phyloP scores from a whole-genome alignment of 768 basidiomycete species.

The Agaricus subrufescens region DNA sequence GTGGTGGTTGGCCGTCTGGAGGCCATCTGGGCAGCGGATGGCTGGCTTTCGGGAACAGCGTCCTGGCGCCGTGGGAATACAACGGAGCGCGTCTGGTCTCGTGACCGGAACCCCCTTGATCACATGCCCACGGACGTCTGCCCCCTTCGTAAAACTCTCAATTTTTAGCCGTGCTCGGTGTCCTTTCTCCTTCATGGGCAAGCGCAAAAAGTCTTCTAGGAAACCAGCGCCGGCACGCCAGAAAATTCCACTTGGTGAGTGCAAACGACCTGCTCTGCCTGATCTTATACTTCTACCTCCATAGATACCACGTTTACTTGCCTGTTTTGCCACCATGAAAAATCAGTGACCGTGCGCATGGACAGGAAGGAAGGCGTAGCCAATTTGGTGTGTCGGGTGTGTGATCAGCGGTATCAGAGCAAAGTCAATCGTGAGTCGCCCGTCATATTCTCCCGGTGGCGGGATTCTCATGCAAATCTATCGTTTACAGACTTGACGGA shows the following conservation, averaged over 20 bases:
- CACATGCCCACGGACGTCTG: not conserved
- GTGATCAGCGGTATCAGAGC: conserved; percentile 84
- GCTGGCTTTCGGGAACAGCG: not conserved
- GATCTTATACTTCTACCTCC: not conserved
- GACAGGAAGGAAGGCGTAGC: conserved; percentile 85
- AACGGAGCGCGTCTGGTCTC: conserved; percentile 23
- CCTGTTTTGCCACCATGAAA: conserved; percentile 87
- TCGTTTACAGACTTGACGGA: conserved; percentile 67
- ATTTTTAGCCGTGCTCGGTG: not conserved
- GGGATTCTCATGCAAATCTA: conserved; percentile 3
- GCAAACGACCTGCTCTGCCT: not conserved
- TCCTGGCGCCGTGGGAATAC: too few relatives aligned
- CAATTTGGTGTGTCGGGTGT: conserved; percentile 76
- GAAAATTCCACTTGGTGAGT: conserved; percentile 70
- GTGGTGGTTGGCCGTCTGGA: conserved; percentile 50
- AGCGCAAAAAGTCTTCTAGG: conserved; percentile 86
- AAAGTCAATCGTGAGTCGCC: conserved; percentile 68
- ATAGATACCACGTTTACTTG: conserved; percentile 82
- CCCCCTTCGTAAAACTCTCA: not conserved
- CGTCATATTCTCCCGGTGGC: conserved; percentile 1
- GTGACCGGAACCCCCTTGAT: conserved; percentile 19
- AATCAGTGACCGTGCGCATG: conserved; percentile 79
- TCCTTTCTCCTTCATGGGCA: conserved; percentile 55
- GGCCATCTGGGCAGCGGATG: conserved; percentile 42
- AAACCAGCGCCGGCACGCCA: conserved; percentile 67